These are phyloP conservation scores for Exophiala calicioides DNA, from an alignment of 2,329 filamentous ascomycete genomes.

Conservation along the genomic window DNA sequence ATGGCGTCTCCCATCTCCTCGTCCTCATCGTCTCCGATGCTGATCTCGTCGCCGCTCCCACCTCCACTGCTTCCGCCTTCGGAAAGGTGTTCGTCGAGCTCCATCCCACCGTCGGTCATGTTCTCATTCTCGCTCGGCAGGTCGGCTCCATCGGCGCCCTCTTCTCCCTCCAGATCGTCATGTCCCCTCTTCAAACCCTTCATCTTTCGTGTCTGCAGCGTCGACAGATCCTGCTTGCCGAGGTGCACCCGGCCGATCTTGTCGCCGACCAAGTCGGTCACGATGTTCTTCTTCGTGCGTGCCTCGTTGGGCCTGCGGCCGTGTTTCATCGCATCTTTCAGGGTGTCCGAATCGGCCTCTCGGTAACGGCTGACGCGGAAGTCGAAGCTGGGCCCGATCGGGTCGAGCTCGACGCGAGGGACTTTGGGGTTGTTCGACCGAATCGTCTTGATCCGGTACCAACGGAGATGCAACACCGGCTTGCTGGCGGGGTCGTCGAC, in stretches of 20 bases:
- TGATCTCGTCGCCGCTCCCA: constrained; percentile 30
- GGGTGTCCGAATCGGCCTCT: constrained; percentile 73
- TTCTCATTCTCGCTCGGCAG: constrained; percentile 26
- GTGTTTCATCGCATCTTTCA: constrained; percentile 90
- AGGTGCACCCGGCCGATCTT: constrained; percentile 93
- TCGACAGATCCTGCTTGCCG: constrained; percentile 81
- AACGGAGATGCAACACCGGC: constrained; percentile 64
- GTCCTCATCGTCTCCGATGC: constrained; percentile 30
- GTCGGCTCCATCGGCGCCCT: constrained; percentile 14
- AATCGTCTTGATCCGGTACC: constrained; percentile 84
- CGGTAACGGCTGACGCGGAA: constrained; percentile 79
- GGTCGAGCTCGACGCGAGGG: constrained; percentile 88
- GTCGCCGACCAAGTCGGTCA: constrained; percentile 87
- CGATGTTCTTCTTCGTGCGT: constrained; percentile 92
- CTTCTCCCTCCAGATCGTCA: constrained; percentile 55
- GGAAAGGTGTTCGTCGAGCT: constrained; percentile 43
- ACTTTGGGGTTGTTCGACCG: constrained; percentile 76
- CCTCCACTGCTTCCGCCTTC: constrained; percentile 20
- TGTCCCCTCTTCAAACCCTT: constrained; percentile 91
- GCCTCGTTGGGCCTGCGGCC: constrained; percentile 62
- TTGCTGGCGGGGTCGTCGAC: constrained; percentile 38
- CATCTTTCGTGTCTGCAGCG: constrained; percentile 97
- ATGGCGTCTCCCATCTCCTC: constrained; percentile 26
- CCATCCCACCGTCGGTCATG: constrained; percentile 29
- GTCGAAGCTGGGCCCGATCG: constrained; percentile 93